phyloP scores from a whole-genome alignment of 1,139 yeast genomes.

The Diutina mesorugosa region DNA sequence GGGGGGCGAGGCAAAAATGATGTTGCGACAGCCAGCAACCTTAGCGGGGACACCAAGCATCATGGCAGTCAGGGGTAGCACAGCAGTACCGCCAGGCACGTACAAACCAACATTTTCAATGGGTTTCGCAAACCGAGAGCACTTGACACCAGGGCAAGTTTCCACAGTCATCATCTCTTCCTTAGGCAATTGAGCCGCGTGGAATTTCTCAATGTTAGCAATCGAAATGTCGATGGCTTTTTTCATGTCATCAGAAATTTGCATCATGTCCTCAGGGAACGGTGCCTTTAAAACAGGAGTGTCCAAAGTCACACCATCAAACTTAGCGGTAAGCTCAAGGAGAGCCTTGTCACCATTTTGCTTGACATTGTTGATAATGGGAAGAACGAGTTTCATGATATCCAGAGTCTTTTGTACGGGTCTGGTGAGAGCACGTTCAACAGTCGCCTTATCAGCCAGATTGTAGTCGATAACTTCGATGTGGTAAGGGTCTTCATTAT shows the following conservation, averaged over 20 bases:
- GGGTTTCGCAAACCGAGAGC: constrained; percentile 92
- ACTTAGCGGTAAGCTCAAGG: constrained; percentile 75
- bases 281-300: constrained; percentile 80
- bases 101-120: constrained; percentile 90
- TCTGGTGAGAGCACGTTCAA: constrained; percentile 56
- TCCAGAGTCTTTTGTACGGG: constrained; percentile 88
- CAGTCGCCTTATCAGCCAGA: constrained; percentile 24
- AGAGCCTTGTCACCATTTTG: constrained; percentile 76
- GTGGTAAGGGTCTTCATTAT: constrained; percentile 22
- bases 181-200: constrained; percentile 73
- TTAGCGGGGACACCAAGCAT: constrained; percentile 99
- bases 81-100: constrained; percentile 98
- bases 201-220: constrained; percentile 82
- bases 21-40: constrained; percentile 94
- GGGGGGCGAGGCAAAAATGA: constrained; percentile 96
- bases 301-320: constrained; percentile 66
- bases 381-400: constrained; percentile 83
- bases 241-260: constrained; percentile 64
- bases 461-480: constrained; percentile 50
- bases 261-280: constrained; percentile 65
- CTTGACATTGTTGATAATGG: constrained; percentile 73
- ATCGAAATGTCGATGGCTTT: constrained; percentile 83
- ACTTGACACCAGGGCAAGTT: constrained; percentile 85
- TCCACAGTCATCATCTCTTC: constrained; percentile 71
- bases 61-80: constrained; percentile 91